Evolutionary conservation across 2,329 filamentous ascomycete species (phyloP).

Genomic region (Leptographium procerum): DNA sequence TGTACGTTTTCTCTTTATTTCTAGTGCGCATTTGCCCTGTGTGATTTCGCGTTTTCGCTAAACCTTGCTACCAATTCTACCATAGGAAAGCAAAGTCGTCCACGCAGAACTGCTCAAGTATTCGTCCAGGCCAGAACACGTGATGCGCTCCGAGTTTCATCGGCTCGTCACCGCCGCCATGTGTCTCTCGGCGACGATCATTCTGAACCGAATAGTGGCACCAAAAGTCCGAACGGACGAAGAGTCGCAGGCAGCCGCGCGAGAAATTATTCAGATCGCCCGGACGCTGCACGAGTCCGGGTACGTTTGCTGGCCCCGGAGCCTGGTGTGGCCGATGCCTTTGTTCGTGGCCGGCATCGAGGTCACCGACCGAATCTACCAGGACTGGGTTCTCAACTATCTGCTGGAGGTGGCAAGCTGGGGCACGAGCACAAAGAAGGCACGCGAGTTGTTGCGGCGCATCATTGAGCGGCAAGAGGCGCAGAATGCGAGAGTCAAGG

Average conservation of each 20-base stretch:
- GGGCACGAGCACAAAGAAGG: slow-evolving; percentile 5
- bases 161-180: slow-evolving; percentile 4
- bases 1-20: not conserved
- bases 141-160: slow-evolving; percentile 3
- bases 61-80: not conserved
- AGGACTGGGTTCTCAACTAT: slow-evolving; percentile 12
- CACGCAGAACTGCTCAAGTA: slow-evolving; percentile 1
- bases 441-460: slow-evolving; percentile 5
- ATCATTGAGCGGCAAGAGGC: slow-evolving; percentile 4
- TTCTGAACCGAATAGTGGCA: slow-evolving; percentile 1
- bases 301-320: slow-evolving; percentile 1
- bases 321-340: slow-evolving; percentile 13
- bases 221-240: slow-evolving; percentile 5
- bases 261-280: slow-evolving; percentile 7
- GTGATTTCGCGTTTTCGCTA: too few species aligned
- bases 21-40: too few species aligned
- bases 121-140: slow-evolving; percentile 1
- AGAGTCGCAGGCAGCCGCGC: slow-evolving; percentile 5
- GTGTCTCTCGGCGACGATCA: slow-evolving; percentile 2
- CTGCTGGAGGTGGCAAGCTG: slow-evolving; percentile 6
- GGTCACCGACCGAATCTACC: slow-evolving; percentile 13
- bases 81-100: slow-evolving; percentile 3
- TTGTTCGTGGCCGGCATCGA: slow-evolving; percentile 15
- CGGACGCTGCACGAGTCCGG: slow-evolving; percentile 1
- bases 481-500: not conserved